phyloP scores from a whole-genome alignment of 495 filamentous ascomycete genomes.

The Trichoderma virens region DNA sequence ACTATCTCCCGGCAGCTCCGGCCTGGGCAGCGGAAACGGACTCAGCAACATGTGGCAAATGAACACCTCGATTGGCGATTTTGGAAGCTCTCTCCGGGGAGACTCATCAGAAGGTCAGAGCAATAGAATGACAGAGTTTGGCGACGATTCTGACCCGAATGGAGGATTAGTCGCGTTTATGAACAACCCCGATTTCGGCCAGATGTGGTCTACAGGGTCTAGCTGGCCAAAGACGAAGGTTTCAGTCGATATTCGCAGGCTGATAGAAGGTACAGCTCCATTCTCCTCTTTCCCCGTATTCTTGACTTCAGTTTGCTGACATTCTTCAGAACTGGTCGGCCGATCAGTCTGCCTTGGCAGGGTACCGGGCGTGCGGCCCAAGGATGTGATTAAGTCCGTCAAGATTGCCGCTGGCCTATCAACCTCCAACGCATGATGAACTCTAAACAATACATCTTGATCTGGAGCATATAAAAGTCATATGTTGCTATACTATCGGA shows the following conservation, averaged over 20 bases:
- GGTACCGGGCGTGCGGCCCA: constrained; percentile 50
- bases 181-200: background rate
- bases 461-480: no score
- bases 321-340: constrained; percentile 18
- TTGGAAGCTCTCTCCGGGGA: background rate
- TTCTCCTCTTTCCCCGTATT: background rate
- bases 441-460: background rate
- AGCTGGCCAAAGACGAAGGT: constrained; percentile 13
- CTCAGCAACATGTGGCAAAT: background rate
- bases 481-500: no score
- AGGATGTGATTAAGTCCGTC: constrained; percentile 48
- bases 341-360: constrained; percentile 52
- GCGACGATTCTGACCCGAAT: background rate
- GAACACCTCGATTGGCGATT: background rate
- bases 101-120: constrained; percentile 3
- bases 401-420: constrained; percentile 2
- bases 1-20: background rate
- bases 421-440: background rate
- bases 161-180: background rate
- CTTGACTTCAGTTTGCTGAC: background rate
- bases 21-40: background rate
- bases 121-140: background rate
- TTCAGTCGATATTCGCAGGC: constrained; percentile 20
- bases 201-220: background rate
- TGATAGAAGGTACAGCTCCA: constrained; percentile 21